phyloP scores from a whole-genome alignment of 2,329 filamentous ascomycete species.

The Graphilbum sp. region DNA sequence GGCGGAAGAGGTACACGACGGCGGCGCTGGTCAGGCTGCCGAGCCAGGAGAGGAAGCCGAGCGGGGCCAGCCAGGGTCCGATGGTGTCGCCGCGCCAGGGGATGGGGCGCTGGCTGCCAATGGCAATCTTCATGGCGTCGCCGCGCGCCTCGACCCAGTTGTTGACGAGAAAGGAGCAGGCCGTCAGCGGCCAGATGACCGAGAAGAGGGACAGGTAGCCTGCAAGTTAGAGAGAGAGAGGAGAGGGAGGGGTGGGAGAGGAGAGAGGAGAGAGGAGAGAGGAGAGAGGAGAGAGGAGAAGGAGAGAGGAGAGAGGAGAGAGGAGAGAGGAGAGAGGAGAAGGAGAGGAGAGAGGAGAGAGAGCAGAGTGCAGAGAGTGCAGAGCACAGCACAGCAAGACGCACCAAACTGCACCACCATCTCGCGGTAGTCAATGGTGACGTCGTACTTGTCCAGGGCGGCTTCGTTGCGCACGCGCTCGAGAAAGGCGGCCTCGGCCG shows the following conservation, averaged over 20 bases:
- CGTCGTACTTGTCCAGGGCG: constrained; percentile 70
- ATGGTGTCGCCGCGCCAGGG: constrained; percentile 88
- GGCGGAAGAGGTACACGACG: constrained; percentile 77
- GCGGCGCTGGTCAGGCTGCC: constrained; percentile 78
- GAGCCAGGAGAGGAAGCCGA: constrained; percentile 86
- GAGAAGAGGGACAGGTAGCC: constrained; percentile 86
- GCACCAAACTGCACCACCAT: constrained; percentile 70
- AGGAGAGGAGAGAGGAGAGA: too few relatives aligned
- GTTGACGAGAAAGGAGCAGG: constrained; percentile 77
- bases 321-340: not conserved
- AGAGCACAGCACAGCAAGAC: constrained; percentile 5
- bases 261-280: not conserved
- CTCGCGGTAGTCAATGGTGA: constrained; percentile 78
- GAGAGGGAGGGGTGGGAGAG: not conserved
- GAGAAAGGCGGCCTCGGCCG: constrained; percentile 69
- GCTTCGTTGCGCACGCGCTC: constrained; percentile 69
- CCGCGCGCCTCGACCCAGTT: constrained; percentile 92
- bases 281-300: not conserved
- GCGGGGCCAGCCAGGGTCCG: constrained; percentile 73
- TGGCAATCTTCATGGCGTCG: constrained; percentile 80
- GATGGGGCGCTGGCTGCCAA: constrained; percentile 75
- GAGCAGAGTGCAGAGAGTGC: too few relatives aligned
- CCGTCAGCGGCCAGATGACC: constrained; percentile 86
- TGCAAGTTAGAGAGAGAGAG: constrained; percentile 13
- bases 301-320: too few relatives aligned